Conservation (phyloP, 2,329 filamentous ascomycete species). For the Colletotrichum sp. region DNA sequence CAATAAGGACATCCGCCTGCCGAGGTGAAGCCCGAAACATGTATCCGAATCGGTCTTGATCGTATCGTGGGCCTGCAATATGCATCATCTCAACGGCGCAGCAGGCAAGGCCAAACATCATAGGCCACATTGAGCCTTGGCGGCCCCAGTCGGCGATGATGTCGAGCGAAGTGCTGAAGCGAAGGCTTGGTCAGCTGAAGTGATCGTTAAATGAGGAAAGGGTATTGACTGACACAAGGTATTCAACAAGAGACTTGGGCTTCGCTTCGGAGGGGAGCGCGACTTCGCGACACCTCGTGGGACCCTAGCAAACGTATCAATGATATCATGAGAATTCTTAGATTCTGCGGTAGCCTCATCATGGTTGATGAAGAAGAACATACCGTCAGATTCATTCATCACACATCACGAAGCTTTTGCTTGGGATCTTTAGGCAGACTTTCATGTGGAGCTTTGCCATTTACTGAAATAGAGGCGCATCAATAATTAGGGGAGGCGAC, state of each 20-base stretch:
- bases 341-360: no score
- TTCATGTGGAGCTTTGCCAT: no score
- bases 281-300: neutral
- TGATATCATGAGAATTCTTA: no score
- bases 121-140: conserved; percentile 84
- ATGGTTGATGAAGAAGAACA: no score
- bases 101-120: conserved; percentile 89
- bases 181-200: neutral
- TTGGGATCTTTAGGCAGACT: no score
- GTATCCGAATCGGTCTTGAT: conserved; percentile 86
- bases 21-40: conserved; percentile 89
- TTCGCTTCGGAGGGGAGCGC: neutral
- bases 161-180: conserved; percentile 74
- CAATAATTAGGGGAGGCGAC: no score
- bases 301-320: no score
- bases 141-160: conserved; percentile 84
- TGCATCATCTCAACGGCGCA: conserved; percentile 96
- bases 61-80: conserved; percentile 86
- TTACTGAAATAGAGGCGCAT: no score
- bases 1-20: conserved; percentile 92
- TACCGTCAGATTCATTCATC: no score
- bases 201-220: neutral
- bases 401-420: no score
- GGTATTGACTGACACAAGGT: neutral
- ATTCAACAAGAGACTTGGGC: neutral